A percentile compares a stretch with the other conserved stretches of the same genome.
Conservation (phyloP, 2,329 filamentous ascomycete genomes). For the Trichoderma afroharzianum region DNA sequence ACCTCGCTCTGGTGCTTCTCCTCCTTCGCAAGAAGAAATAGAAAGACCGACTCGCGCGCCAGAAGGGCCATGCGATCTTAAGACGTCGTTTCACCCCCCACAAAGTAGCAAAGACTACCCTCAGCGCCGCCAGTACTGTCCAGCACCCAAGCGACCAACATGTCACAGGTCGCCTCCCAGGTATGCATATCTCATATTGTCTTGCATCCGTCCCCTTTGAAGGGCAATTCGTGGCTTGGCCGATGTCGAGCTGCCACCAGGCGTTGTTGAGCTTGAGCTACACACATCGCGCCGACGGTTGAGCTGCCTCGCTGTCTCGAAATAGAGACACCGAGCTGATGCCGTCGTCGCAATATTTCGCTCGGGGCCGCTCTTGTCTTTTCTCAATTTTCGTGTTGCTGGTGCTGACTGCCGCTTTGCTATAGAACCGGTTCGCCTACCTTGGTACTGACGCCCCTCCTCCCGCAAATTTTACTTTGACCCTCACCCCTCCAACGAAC, state of each 20-base stretch:
- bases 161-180: constrained; percentile 58
- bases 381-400: not conserved
- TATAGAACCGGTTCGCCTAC: constrained; percentile 93
- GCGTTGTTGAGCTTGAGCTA: not conserved
- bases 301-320: not conserved
- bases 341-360: not conserved
- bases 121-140: constrained; percentile 35
- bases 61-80: constrained; percentile 39
- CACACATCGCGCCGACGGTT: not conserved
- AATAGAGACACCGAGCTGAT: not conserved
- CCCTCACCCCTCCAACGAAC: constrained; percentile 20
- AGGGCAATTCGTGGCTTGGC: constrained; percentile 11
- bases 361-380: not conserved
- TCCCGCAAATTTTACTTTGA: constrained; percentile 16
- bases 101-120: constrained; percentile 30
- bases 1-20: constrained; percentile 11
- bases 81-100: constrained; percentile 27
- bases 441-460: constrained; percentile 68
- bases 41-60: constrained; percentile 18
- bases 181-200: constrained; percentile 32
- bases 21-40: constrained; percentile 5
- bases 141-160: constrained; percentile 47
- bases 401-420: constrained; percentile 4
- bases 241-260: not conserved
- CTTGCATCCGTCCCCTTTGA: not conserved